phyloP scores from a whole-genome alignment of 1,139 yeast genomes.

The Protomyces pachydermus region DNA sequence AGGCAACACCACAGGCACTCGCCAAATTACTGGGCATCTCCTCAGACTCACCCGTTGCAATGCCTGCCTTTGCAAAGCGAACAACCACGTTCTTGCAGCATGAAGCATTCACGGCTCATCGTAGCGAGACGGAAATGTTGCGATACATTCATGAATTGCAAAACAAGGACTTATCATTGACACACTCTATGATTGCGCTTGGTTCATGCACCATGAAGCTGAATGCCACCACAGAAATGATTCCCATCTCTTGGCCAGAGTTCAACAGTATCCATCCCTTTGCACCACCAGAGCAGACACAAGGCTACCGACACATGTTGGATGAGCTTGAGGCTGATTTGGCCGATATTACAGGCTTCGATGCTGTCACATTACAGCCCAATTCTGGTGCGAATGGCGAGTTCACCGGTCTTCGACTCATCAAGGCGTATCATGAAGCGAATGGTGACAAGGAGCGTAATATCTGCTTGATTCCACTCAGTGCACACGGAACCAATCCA shows the following conservation, averaged over 20 bases:
- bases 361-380: constrained; percentile 88
- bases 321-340: constrained; percentile 75
- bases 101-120: constrained; percentile 79
- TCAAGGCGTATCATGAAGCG: constrained; percentile 68
- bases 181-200: constrained; percentile 93
- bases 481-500: constrained; percentile 98
- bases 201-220: constrained; percentile 98
- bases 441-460: constrained; percentile 71
- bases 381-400: constrained; percentile 99
- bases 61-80: constrained; percentile 56
- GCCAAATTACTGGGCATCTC: constrained; percentile 39
- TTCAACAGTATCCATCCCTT: constrained; percentile 86
- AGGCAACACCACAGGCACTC: constrained; percentile 32
- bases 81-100: constrained; percentile 60
- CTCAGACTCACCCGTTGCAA: constrained; percentile 33
- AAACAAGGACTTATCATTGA: constrained; percentile 82
- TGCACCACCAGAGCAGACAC: constrained; percentile 79
- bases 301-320: constrained; percentile 73
- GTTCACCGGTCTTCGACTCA: constrained; percentile 86
- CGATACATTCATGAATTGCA: constrained; percentile 84
- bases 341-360: constrained; percentile 92
- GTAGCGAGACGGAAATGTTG: constrained; percentile 89
- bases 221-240: constrained; percentile 92
- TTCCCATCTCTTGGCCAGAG: constrained; percentile 90
- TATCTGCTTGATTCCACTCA: constrained; percentile 88